phyloP scores from a whole-genome alignment of 2,329 filamentous ascomycete species.

The Hymenoscyphus salicellus region DNA sequence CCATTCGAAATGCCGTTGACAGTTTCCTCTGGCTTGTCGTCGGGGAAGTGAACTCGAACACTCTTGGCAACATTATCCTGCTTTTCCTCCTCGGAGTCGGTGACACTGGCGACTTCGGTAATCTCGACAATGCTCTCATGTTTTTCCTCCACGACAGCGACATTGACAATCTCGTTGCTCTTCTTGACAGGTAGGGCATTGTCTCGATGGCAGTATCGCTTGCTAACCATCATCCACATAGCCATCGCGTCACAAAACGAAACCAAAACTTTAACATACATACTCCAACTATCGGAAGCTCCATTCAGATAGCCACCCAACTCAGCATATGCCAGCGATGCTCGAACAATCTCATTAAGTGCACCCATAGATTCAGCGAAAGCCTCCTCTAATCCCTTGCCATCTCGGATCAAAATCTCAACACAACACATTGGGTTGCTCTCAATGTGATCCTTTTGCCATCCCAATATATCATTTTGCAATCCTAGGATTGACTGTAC shows the following conservation, averaged over 20 bases:
- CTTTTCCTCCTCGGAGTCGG: neutral
- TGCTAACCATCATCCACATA: constrained; percentile 7
- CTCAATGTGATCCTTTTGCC: constrained; percentile 11
- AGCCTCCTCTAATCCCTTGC: neutral
- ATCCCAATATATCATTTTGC: constrained; percentile 9
- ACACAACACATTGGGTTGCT: constrained; percentile 9
- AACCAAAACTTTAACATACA: constrained; percentile 7
- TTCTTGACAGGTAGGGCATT: neutral
- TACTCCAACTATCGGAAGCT: neutral
- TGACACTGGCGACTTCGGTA: neutral
- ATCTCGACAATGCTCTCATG: neutral
- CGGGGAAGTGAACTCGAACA: neutral
- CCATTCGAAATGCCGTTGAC: neutral
- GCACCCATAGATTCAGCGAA: constrained; percentile 1
- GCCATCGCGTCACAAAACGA: constrained; percentile 4
- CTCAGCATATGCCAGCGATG: constrained; percentile 5
- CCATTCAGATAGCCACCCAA: neutral
- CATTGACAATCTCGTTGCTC: too few species aligned
- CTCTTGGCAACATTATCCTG: neutral
- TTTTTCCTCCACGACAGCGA: too few species aligned
- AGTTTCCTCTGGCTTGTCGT: neutral
- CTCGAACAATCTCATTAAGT: constrained; percentile 7
- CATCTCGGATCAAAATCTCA: constrained; percentile 9
- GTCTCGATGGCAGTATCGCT: constrained; percentile 3
- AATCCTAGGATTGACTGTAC: constrained; percentile 6